Percentiles rank a stretch among this genome's conserved stretches.
phyloP scores from a whole-genome alignment of 169 alveolate species.

The Eimeria brunetti region DNA sequence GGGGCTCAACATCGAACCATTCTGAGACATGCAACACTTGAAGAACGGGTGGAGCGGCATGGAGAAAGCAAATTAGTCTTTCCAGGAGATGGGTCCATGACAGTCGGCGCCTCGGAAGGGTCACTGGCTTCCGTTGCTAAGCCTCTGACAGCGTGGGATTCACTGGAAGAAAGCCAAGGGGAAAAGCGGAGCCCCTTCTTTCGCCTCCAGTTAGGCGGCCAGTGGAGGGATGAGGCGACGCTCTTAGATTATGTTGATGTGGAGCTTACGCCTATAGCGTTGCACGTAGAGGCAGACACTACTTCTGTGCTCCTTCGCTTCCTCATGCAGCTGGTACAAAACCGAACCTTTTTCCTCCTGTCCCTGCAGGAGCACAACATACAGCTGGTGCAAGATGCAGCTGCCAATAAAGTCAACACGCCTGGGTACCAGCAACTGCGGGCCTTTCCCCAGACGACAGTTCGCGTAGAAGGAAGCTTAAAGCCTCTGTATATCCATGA shows the following conservation, averaged over 20 bases:
- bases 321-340: conserved; percentile 59
- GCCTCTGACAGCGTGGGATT: conserved; percentile 15
- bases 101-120: conserved; percentile 32
- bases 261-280: conserved; percentile 66
- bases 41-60: conserved; percentile 58
- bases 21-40: conserved; percentile 70
- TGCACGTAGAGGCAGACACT: conserved; percentile 78
- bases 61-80: conserved; percentile 23
- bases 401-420: conserved; percentile 13
- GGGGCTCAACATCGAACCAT: conserved; percentile 66
- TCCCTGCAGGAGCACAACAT: conserved; percentile 73
- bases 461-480: conserved; percentile 7
- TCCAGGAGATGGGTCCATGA: not conserved
- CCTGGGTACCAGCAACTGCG: conserved; percentile 70
- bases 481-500: conserved; percentile 74
- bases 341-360: conserved; percentile 59
- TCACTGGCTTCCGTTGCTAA: not conserved
- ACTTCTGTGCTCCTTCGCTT: conserved; percentile 72
- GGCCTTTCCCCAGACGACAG: conserved; percentile 62
- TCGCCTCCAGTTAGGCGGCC: conserved; percentile 74
- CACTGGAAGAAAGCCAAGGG: conserved; percentile 12
- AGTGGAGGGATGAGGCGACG: conserved; percentile 69
- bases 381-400: conserved; percentile 68
- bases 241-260: conserved; percentile 69
- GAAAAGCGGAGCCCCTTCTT: conserved; percentile 17